Base-by-base conservation (phyloP, 1,284 basidiomycete species). In the Sparassis latifolia region DNA sequence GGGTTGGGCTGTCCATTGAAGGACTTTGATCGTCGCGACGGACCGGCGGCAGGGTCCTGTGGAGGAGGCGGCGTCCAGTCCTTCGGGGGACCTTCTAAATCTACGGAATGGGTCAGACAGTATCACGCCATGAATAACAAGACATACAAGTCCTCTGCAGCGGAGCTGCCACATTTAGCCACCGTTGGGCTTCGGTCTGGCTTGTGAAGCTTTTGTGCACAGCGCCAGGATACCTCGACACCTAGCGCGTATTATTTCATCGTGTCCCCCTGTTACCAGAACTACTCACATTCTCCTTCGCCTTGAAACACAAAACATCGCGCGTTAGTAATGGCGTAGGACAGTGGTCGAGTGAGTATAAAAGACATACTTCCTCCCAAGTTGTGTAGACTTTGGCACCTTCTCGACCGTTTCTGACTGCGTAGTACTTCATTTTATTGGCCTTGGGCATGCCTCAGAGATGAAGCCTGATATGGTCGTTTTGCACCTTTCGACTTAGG, bases 311-410 rank as follows among this genome's bases (percentile, higher is more conserved):
- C 12, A 20, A 31, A 27, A 28, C 32, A 5, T 44, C 2, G 29
- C 6, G 5, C 7, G 42, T 10, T 10, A 28, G 27, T 31, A 29
- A 5, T 7, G n/a, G 6, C 28, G 42, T 12, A 44, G 12, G 39
- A 33, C 2, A 52, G 62, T 48, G 54, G 71, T 71, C 20, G 20
- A 20, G 20, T 20, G 20, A 44, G 70, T 74, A 28, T 31, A 44
- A 27, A 31, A 30, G 32, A 58, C 66, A 52, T 51, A 78, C 82
- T 66, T 82, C 74, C 33, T 74, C 69, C 82, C 82, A 84, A 29
- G 67, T 71, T 1, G 61, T 58, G 45, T 80, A 84, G 30, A 84
- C 74, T 42, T 67, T 69, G 0, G 77, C 73, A 2, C 79, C 81
- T 51, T 74, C 66, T 28, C 77, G 66, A 2, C 82, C 82, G 32